Base-by-base conservation (phyloP, 768 basidiomycete genomes). In the Dentipellis fragilis region DNA sequence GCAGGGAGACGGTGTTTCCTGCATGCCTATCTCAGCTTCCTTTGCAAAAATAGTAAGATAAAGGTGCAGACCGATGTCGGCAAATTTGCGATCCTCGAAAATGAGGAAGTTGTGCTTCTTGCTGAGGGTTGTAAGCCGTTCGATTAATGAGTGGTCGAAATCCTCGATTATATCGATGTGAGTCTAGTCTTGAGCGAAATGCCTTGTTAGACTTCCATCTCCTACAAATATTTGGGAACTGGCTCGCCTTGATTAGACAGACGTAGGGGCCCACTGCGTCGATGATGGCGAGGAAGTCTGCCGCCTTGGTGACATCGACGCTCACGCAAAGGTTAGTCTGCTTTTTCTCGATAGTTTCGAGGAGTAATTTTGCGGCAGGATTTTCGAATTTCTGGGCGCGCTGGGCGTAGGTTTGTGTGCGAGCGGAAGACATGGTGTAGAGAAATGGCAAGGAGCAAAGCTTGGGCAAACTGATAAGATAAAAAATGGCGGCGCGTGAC, bases 81-180 rank as follows among this genome's bases (percentile, higher is more conserved):
- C 95, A 64, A 99, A 99, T 70, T 99, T 99, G 61, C 96, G 78
- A 73, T 99, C 96, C 73, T 98, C 96, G 63, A 98, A 99, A 63
- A 97, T 93, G 52, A 95, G 69, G 72, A 98, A 99, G 65, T 96
- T 91, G 59, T 96, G 83, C 67, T 88, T 85, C 48, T 70, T 65
- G 65, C 86, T 84, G 7, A 98, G 80, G 37, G 75, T 74, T 57
- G 82, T 77, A 42, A 99, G 75, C 46, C 77, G 75, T 42, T 81
- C 73, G 55, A 94, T 80, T 48, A 97, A 70, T 7, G 77, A 78
- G 10, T 73, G 69, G 47, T 93, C 82, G 68, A 93, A 98, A 71
- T 98, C 93, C 62, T 93, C 87, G 55, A 99, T 77, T 62, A 99
- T 88, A 69, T 99, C 96, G 61, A 97, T 80, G 66, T 99, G 96